Conservation (phyloP, 2,329 filamentous ascomycete genomes). For the Fusarium sp. region DNA sequence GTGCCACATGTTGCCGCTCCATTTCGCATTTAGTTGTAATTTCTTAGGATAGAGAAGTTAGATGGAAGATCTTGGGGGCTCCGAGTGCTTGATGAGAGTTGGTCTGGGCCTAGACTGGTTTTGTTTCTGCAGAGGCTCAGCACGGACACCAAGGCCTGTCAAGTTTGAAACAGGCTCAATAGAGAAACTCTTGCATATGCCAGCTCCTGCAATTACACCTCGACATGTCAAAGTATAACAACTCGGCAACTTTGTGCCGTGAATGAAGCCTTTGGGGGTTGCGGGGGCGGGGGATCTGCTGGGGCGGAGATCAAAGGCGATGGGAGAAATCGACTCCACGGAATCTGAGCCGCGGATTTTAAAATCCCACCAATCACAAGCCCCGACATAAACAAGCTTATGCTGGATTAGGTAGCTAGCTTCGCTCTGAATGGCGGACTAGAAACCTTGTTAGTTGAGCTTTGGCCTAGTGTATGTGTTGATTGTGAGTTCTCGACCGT, state of each 20-base stretch:
- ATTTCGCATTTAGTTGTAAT: too few relatives aligned
- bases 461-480: slow-evolving; percentile 8
- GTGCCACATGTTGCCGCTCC: too few relatives aligned
- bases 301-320: slow-evolving; percentile 7
- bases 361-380: slow-evolving; percentile 8
- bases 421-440: background rate
- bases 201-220: background rate
- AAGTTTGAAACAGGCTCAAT: background rate
- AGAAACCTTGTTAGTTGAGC: background rate
- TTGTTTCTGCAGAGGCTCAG: too few relatives aligned
- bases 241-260: slow-evolving; percentile 22
- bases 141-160: too few relatives aligned
- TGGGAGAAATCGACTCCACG: slow-evolving; percentile 43
- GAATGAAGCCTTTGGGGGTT: slow-evolving; percentile 24
- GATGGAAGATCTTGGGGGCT: too few relatives aligned
- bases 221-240: background rate
- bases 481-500: background rate
- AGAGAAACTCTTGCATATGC: background rate
- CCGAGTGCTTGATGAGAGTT: too few relatives aligned
- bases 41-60: too few relatives aligned
- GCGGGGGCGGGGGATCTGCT: slow-evolving; percentile 42
- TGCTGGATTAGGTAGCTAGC: background rate
- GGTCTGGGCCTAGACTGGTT: too few relatives aligned
- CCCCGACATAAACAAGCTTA: slow-evolving; percentile 22
- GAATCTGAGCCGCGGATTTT: slow-evolving; percentile 38